Percentiles rank a stretch among this genome's conserved stretches.
phyloP scores from a whole-genome alignment of 495 filamentous ascomycete genomes.

The Penicillium taxi region DNA sequence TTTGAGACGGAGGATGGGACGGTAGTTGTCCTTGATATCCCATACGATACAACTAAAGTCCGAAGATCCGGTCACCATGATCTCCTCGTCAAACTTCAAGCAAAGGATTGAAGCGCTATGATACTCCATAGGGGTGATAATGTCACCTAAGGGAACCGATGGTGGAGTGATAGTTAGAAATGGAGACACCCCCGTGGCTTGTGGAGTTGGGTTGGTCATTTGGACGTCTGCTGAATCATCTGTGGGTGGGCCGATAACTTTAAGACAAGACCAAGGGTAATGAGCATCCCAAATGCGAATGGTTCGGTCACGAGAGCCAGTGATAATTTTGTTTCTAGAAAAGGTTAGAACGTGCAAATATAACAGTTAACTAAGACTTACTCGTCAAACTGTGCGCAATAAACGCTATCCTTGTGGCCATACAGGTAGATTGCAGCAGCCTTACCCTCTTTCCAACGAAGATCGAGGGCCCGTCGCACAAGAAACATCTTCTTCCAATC shows the following conservation, averaged over 20 bases:
- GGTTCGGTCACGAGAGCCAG: slow-evolving; percentile 88
- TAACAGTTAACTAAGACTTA: slow-evolving; percentile 33
- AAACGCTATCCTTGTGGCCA: slow-evolving; percentile 90
- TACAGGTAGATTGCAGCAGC: slow-evolving; percentile 80
- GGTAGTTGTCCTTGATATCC: slow-evolving; percentile 67
- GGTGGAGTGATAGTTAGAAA: slow-evolving; percentile 41
- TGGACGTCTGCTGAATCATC: slow-evolving; percentile 20
- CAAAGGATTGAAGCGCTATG: slow-evolving; percentile 91
- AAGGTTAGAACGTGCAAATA: slow-evolving; percentile 3
- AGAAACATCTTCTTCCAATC: slow-evolving; percentile 85
- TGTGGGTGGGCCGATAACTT: slow-evolving; percentile 59
- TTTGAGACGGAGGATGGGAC: slow-evolving; percentile 64
- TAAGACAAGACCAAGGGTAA: slow-evolving; percentile 66
- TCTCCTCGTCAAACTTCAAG: slow-evolving; percentile 84
- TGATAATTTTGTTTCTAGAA: slow-evolving; percentile 80
- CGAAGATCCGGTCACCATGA: slow-evolving; percentile 90
- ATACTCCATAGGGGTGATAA: slow-evolving; percentile 34
- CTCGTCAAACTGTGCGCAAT: slow-evolving; percentile 98
- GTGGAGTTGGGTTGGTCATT: slow-evolving; percentile 31
- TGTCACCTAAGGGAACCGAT: slow-evolving; percentile 24
- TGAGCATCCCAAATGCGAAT: slow-evolving; percentile 93
- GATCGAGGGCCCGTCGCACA: slow-evolving; percentile 63
- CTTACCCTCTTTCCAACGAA: slow-evolving; percentile 68
- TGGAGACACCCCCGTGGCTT: slow-evolving; percentile 34
- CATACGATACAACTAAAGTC: slow-evolving; percentile 90